phyloP scores from a whole-genome alignment of 257 asterid genomes.

The Ilex aquifolium region DNA sequence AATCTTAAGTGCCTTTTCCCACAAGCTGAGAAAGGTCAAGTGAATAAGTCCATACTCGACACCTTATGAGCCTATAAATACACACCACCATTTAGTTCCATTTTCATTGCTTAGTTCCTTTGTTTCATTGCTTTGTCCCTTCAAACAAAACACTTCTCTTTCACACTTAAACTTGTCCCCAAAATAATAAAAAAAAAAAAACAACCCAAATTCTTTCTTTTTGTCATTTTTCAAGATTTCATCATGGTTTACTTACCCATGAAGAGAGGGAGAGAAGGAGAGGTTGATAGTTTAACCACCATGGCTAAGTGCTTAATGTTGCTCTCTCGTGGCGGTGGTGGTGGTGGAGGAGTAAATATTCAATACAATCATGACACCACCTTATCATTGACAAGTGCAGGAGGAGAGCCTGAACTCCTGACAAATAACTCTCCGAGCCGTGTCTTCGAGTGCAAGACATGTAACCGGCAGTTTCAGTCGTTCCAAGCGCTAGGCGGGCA shows the following conservation, averaged over 20 bases:
- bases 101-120: not conserved
- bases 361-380: too few species aligned
- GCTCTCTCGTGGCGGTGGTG: constrained; percentile 13
- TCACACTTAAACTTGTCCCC: not conserved
- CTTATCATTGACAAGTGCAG: not conserved
- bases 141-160: too few species aligned
- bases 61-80: constrained; percentile 1
- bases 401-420: not conserved
- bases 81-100: constrained; percentile 8
- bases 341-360: too few species aligned
- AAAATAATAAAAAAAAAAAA: not conserved
- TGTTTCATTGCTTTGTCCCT: not conserved
- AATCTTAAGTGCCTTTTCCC: constrained; percentile 10
- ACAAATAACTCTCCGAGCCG: constrained; percentile 9
- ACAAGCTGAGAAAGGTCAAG: constrained; percentile 18
- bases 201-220: not conserved
- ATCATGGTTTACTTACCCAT: constrained; percentile 4
- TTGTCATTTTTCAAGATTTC: not conserved
- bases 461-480: constrained; percentile 54
- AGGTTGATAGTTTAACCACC: constrained; percentile 14
- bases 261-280: constrained; percentile 32
- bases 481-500: constrained; percentile 87
- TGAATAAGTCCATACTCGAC: constrained; percentile 9
- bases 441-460: constrained; percentile 58
- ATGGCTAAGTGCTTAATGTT: constrained; percentile 38